Base-by-base conservation (phyloP, 2,329 filamentous ascomycete species). In the Paecilomyces sp. region DNA sequence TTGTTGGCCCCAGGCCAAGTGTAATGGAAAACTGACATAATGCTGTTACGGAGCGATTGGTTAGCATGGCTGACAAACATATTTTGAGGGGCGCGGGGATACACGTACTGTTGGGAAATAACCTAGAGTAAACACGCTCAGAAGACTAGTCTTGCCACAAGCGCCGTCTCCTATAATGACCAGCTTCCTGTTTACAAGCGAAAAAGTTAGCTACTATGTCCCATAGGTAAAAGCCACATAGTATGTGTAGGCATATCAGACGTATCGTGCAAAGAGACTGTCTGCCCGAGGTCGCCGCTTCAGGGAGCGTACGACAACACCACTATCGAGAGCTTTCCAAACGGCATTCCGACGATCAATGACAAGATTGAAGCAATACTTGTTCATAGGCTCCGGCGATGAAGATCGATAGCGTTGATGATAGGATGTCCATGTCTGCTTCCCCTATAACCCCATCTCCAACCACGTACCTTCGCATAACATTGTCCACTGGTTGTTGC, bases 101-200 rank as follows among this genome's bases (percentile, higher is more conserved):
- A 52, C 54, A 85, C 91, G 80, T 82, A 97, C 93, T 71, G 92
- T 96, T 69, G 94, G 94, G 71, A 97, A 99, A 78, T 97, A 97
- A 60, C 94, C 94, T 58, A 99, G 83, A 36, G 94, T 99, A 77
- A 99, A 99, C 67, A 99, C 94, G 74, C 92, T 97, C 66, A 99
- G 81, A 70, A 99, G 80, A 86, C 91, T 96, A 57, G 94, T 99
- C 82, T 99, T 99, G 70, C 94, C 94, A 78, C 94, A 99, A 67
- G 94, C 94, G 81, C 94, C 94, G 72, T 97, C 92, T 63, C 92
- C 92, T 70, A 97, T 96, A 68, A 97, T 97, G 70, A 97, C 92
- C 72, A 97, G 83, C 80, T 97, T 97, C 82, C 92, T 96, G 73
- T 18, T 64, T 52, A 57, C 54, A 41, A 25, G 24, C 53, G 53